Percentiles rank a stretch among this genome's conserved stretches.
These are phyloP conservation scores for Gymnopilus dilepis DNA, from an alignment of 768 basidiomycete species.

Conservation along the genomic window DNA sequence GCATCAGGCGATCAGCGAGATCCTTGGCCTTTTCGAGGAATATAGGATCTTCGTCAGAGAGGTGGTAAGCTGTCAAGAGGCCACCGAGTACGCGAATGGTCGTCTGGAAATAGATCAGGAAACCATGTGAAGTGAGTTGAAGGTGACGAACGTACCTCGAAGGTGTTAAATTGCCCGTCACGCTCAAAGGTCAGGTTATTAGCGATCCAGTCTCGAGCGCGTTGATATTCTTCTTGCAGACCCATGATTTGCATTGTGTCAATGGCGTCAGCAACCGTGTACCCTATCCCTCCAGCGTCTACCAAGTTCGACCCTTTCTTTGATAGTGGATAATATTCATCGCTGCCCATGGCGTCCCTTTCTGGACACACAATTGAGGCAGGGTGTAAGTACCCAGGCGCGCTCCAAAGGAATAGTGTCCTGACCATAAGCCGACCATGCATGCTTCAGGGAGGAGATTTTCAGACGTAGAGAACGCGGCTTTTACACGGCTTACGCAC, in stretches of 20 bases:
- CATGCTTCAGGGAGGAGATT: conserved; percentile 59
- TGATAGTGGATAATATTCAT: conserved; percentile 90
- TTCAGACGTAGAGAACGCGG: background rate
- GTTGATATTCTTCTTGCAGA: conserved; percentile 76
- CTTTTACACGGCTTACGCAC: conserved; percentile 44
- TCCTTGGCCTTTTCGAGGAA: conserved; percentile 83
- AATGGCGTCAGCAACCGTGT: conserved; percentile 87
- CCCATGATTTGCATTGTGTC: conserved; percentile 93
- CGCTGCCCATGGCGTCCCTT: conserved; percentile 88
- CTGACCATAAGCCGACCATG: conserved; percentile 87
- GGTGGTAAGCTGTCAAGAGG: conserved; percentile 83
- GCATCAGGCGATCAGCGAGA: conserved; percentile 82
- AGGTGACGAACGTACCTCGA: conserved; percentile 72
- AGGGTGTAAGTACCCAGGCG: background rate
- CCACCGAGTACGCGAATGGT: conserved; percentile 94
- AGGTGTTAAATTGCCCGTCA: conserved; percentile 85
- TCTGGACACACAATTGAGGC: conserved; percentile 50
- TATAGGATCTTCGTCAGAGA: conserved; percentile 72
- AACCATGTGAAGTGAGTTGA: conserved; percentile 50
- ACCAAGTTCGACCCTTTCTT: conserved; percentile 80
- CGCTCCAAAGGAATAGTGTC: conserved; percentile 1
- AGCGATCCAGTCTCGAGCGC: conserved; percentile 82
- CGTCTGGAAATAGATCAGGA: conserved; percentile 65
- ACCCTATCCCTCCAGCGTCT: conserved; percentile 80
- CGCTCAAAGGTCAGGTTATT: conserved; percentile 74